A percentile compares a stretch with the other conserved stretches of the same genome.
phyloP scores from a whole-genome alignment of 345 rosid genomes.

The Acer yangbiense region DNA sequence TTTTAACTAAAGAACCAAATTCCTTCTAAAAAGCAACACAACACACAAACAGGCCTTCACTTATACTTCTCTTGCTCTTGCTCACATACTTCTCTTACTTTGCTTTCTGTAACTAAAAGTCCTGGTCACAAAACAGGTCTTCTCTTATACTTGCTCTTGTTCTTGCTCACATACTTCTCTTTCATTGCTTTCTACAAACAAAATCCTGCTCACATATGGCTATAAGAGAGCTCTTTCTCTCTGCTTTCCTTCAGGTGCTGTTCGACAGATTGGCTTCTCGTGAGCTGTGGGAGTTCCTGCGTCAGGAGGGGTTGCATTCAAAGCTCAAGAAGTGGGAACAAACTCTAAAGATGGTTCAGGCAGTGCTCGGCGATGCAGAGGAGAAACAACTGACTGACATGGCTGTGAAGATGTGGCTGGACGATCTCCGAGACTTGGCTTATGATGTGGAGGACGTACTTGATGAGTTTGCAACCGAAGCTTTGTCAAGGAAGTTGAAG shows the following conservation, averaged over 20 bases:
- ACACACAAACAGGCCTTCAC: no score
- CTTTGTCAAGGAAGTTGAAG: background rate
- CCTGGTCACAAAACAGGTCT: no score
- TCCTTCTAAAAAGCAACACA: no score
- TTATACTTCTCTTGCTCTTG: no score
- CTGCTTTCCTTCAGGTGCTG: background rate
- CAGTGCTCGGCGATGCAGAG: background rate
- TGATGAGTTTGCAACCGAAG: background rate
- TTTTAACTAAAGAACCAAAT: no score
- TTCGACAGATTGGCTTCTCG: background rate
- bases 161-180: no score
- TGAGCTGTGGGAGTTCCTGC: background rate
- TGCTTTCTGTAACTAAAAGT: no score
- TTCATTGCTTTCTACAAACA: no score
- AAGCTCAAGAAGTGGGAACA: background rate
- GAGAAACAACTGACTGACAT: background rate
- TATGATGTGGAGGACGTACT: background rate
- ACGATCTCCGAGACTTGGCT: background rate
- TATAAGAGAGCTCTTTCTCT: background rate
- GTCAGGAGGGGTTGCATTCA: background rate
- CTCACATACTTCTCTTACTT: no score
- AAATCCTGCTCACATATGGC: constrained; percentile 2
- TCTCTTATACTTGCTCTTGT: no score
- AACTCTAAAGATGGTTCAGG: background rate
- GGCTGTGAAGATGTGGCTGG: background rate